Percentiles rank a stretch among this genome's conserved stretches.
Evolutionary conservation across 202 grass and related monocot species (phyloP).

Genomic region (Cymbopogon flexuosus): DNA sequence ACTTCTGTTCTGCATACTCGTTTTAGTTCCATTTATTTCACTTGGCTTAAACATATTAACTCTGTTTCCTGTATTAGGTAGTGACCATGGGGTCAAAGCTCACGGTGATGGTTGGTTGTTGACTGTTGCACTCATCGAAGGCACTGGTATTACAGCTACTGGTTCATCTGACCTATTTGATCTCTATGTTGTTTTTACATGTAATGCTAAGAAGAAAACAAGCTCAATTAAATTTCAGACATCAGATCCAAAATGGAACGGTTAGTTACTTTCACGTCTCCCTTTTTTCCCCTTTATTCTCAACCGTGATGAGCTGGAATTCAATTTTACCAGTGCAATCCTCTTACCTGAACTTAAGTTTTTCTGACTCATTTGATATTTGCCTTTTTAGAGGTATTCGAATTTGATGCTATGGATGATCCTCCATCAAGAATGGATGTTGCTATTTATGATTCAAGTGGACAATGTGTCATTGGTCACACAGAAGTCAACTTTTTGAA

Average conservation of each 20-base stretch:
- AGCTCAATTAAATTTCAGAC: conserved; percentile 71
- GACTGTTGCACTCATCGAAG: conserved; percentile 73
- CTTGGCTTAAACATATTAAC: not conserved
- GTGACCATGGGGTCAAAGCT: conserved; percentile 59
- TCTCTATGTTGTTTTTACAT: conserved; percentile 59
- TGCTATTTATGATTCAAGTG: conserved; percentile 57
- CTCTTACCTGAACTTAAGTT: not conserved
- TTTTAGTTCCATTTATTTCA: conserved; percentile 13
- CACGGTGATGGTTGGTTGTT: conserved; percentile 77
- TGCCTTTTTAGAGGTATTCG: conserved; percentile 57
- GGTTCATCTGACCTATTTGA: conserved; percentile 48
- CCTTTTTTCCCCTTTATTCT: not conserved
- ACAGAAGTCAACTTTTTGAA: conserved; percentile 72
- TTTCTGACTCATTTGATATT: conserved; percentile 27
- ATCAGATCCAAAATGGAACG: conserved; percentile 63
- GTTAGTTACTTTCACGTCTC: conserved; percentile 30
- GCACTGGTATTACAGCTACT: conserved; percentile 39
- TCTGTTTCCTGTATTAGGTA: conserved; percentile 38
- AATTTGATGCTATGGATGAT: conserved; percentile 81
- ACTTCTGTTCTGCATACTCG: not conserved
- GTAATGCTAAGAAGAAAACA: conserved; percentile 61
- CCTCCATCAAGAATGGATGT: conserved; percentile 77
- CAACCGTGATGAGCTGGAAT: not conserved
- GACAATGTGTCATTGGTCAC: conserved; percentile 45
- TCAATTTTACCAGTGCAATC: not conserved